Base-by-base conservation (phyloP, 345 rosid species). In the Carallia pectinifolia region DNA sequence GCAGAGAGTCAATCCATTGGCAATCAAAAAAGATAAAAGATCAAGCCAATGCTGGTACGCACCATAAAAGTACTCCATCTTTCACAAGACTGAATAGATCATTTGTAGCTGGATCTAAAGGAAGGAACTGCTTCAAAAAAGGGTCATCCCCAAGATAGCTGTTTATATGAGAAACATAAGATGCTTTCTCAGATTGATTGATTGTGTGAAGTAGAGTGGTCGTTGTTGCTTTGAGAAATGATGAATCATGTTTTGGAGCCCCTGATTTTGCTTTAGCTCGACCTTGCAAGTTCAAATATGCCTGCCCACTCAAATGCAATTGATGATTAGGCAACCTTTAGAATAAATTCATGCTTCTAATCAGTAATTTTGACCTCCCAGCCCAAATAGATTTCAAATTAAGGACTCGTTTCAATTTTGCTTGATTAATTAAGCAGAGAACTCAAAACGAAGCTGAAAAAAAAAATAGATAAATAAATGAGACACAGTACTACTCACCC, bases 61-160 rank as follows among this genome's bases (percentile, higher is more conserved):
- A 93, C 97, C 97, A 93, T 71, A 93, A 74, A 70, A 93, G 91
- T 38, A 93, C 93, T 54, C 98, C 98, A 77, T 91, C 98, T 83
- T 85, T 91, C 34, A 87, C 94, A 60, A 93, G 88, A 76, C 89
- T 71, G 75, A 85, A 91, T 66, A 93, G 74, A 40, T 85, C 94
- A 70, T 87, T 87, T 67, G 97, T 66, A 52, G 84, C 70, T 29
- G 94, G 93, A 71, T 91, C 88, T 56, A 93, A 58, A n/a, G 98
- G 98, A 79, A 91, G 94, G 79, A 89, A 93, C 74, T 93, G 90
- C 86, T 87, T 87, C 61, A 93, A 66, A 66, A 93, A 93, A 7
- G 91, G 89, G 61, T 93, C 97, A 68, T 93, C 97, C 56, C 88
- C 83, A 64, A 93, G 96, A 77, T 85, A 93, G 79, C 87, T 91